Base-by-base conservation (phyloP, 306 rosid genomes). In the Trifolium subterraneum region DNA sequence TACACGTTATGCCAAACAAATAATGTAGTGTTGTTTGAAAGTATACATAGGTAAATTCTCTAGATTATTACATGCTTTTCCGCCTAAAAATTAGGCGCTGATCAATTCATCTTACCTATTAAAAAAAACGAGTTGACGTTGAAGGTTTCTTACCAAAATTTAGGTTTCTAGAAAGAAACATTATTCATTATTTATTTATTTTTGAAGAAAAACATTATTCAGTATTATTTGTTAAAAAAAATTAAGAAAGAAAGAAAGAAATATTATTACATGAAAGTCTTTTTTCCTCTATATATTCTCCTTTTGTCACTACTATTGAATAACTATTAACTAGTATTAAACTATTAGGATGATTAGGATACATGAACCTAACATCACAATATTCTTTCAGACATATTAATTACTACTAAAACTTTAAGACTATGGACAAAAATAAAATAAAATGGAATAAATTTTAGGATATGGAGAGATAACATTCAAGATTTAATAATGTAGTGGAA, bases 401-500 rank as follows among this genome's bases (percentile, higher is more conserved):
- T 33, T 4, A 35, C 1, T 25, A 52, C 16, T 29, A 71, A 45
- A 20, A 45, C n/a, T 44, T 19, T 19, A 20, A 14, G 72, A 64
- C 6, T 25, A 12, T 0, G 47, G 41, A 35, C 23, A 23, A 33
- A 31, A 15, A n/a, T n/a, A 31, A n/a, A 15, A n/a, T 36, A 23
- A 10, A 56, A 48, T 19, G 16, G 35, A 51, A 51, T 51, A 51
- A 51, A 18, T 18, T 18, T 51, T 16, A 13, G 6, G 8, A 51
- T 8, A 51, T 18, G 13, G 6, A 55, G n/a, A 55, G 5, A 12
- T 4, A 5, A 27, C 12, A 35, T 22, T 69, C 39, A 41, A 74
- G 66, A 68, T 74, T 35, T 35, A 35, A 35, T 68, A 61, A 56
- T 47, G 18, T 36, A 27, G 62, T 69, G 47, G 52, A 33, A 29